Percentiles rank a stretch among this genome's conserved stretches.
Conservation (phyloP, 192 early-diverging fungal species). For the Pilaira anomala region DNA sequence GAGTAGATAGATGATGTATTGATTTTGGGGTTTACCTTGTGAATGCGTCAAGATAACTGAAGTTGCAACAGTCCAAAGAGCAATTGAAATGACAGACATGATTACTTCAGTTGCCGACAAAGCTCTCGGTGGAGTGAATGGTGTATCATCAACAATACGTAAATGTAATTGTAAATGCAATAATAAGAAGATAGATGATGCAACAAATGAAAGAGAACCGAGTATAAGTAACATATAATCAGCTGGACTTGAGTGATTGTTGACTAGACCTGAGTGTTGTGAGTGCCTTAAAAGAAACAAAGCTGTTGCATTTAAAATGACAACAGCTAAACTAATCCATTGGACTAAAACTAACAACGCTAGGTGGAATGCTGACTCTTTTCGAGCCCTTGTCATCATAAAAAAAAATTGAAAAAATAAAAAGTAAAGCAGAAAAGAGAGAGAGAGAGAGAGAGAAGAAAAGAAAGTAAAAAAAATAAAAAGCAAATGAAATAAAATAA, state of each 20-base stretch:
- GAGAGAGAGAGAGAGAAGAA: neutral
- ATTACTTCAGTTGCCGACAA: slow-evolving; percentile 14
- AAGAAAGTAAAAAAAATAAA: slow-evolving; percentile 1
- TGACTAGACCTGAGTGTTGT: slow-evolving; percentile 1
- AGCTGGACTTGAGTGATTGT: neutral
- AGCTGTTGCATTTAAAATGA: slow-evolving; percentile 15
- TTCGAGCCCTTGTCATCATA: slow-evolving; percentile 11
- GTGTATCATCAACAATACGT: neutral
- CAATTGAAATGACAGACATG: neutral
- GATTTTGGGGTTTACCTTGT: too few species aligned
- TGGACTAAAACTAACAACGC: slow-evolving; percentile 9
- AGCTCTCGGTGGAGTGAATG: neutral
- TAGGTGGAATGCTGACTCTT: slow-evolving; percentile 15
- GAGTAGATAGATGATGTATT: neutral
- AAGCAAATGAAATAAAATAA: too few species aligned
- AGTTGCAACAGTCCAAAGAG: slow-evolving; percentile 7
- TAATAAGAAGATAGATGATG: slow-evolving; percentile 4
- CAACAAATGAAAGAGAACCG: slow-evolving; percentile 5
- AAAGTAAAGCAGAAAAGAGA: neutral
- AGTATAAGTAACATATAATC: slow-evolving; percentile 13
- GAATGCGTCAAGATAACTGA: slow-evolving; percentile 3
- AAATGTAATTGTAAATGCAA: slow-evolving; percentile 10
- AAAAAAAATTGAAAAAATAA: neutral
- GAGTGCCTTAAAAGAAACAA: slow-evolving; percentile 1
- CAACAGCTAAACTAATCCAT: slow-evolving; percentile 17